phyloP scores from a whole-genome alignment of 495 filamentous ascomycete genomes.

The Aspergillus conjunctus region DNA sequence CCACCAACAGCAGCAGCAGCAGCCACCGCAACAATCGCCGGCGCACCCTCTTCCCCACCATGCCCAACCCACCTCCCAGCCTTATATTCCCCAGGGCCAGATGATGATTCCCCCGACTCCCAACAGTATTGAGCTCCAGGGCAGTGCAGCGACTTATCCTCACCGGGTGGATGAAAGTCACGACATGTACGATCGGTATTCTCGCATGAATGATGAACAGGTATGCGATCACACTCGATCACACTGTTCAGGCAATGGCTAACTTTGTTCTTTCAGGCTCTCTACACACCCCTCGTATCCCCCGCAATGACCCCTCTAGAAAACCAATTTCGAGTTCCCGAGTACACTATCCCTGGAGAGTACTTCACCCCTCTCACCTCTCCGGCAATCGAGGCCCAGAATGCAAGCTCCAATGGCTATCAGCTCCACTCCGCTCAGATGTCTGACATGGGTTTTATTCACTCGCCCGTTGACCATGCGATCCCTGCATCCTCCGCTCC shows the following conservation, averaged over 20 bases:
- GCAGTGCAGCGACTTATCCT: constrained; percentile 63
- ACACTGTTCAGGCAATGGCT: constrained; percentile 14
- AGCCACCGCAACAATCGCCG: constrained; percentile 57
- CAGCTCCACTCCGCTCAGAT: constrained; percentile 39
- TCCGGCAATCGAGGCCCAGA: constrained; percentile 84
- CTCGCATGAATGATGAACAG: constrained; percentile 77
- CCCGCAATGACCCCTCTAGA: constrained; percentile 93
- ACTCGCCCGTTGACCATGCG: constrained; percentile 51
- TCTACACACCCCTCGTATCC: constrained; percentile 92
- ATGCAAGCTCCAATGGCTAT: constrained; percentile 48
- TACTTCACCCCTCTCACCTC: constrained; percentile 95
- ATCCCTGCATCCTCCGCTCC: constrained; percentile 39
- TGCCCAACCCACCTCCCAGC: constrained; percentile 46
- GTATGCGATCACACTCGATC: constrained; percentile 44
- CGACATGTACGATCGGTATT: constrained; percentile 70
- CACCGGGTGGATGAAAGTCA: constrained; percentile 62
- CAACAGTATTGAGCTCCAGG: constrained; percentile 87
- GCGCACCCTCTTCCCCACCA: constrained; percentile 47
- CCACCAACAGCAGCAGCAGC: constrained; percentile 47
- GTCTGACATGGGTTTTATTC: constrained; percentile 45
- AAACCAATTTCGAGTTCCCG: constrained; percentile 75
- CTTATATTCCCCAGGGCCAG: constrained; percentile 52
- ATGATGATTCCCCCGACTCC: constrained; percentile 86
- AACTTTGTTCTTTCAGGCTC: constrained; percentile 54
- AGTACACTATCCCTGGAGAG: constrained; percentile 81